Evolutionary conservation across 1,139 yeast species (phyloP).

Genomic region (Trichomonascaceae sp.): DNA sequence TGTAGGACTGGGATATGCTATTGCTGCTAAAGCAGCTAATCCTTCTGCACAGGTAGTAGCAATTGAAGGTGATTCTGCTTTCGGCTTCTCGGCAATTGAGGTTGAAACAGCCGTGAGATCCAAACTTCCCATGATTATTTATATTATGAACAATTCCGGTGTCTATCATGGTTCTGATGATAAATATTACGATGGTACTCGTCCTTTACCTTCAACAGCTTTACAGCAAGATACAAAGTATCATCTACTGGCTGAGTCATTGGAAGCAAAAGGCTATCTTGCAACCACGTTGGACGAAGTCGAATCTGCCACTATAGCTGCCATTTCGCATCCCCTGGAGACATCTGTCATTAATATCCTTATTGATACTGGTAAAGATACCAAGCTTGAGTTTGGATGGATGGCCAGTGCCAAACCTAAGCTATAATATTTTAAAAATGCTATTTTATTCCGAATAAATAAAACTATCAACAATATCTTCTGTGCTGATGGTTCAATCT

Average conservation of each 20-base stretch:
- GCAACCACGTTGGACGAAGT: constrained; percentile 40
- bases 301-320: constrained; percentile 35
- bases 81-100: constrained; percentile 63
- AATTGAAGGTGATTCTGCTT: constrained; percentile 68
- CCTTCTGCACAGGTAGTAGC: constrained; percentile 46
- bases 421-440: constrained; percentile 11
- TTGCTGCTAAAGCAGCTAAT: constrained; percentile 48
- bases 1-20: constrained; percentile 58
- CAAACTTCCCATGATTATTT: constrained; percentile 46
- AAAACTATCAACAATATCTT: not conserved
- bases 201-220: constrained; percentile 50
- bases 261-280: constrained; percentile 51
- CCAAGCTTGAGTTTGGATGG: constrained; percentile 58
- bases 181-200: constrained; percentile 23
- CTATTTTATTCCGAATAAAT: not conserved
- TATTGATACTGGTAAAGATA: constrained; percentile 50
- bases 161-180: constrained; percentile 55
- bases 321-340: constrained; percentile 33
- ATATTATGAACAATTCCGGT: constrained; percentile 63
- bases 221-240: constrained; percentile 49
- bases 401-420: constrained; percentile 43
- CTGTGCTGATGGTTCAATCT: not conserved
- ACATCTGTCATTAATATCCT: constrained; percentile 51
- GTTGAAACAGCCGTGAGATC: constrained; percentile 56
- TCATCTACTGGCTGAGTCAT: constrained; percentile 45